A percentile compares a stretch with the other conserved stretches of the same genome.
These are phyloP conservation scores for Bromus sterilis DNA, from an alignment of 176 grass and related monocot species.

Conservation along the genomic window DNA sequence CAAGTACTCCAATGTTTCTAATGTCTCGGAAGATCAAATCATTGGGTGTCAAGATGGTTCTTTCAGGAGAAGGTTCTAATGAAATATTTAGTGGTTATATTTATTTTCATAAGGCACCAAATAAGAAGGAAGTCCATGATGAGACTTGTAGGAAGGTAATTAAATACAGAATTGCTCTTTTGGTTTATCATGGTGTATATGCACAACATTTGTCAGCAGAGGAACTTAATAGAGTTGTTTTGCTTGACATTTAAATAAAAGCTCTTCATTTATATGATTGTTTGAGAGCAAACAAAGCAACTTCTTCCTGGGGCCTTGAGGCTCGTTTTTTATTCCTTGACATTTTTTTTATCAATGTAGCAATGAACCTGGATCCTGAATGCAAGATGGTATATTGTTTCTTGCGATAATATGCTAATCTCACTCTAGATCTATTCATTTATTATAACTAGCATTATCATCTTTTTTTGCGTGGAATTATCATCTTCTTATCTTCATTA, in stretches of 20 bases:
- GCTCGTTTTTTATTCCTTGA: slow-evolving; percentile 95
- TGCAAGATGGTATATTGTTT: slow-evolving; percentile 83
- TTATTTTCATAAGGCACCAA: slow-evolving; percentile 99
- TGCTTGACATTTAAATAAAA: too few species aligned
- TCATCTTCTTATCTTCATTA: neutral
- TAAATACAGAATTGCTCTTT: neutral
- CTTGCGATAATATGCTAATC: too few species aligned
- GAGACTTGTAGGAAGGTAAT: slow-evolving; percentile 90
- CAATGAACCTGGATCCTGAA: slow-evolving; percentile 94
- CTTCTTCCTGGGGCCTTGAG: slow-evolving; percentile 83
- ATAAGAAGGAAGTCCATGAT: slow-evolving; percentile 88
- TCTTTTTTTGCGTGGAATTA: too few species aligned
- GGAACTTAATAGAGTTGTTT: too few species aligned
- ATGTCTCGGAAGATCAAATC: slow-evolving; percentile 97
- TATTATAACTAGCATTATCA: neutral
- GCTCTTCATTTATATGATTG: too few species aligned
- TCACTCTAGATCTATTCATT: too few species aligned
- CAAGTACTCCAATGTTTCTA: too few species aligned
- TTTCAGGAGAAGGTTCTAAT: slow-evolving; percentile 93
- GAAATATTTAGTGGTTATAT: too few species aligned
- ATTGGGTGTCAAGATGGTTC: slow-evolving; percentile 96
- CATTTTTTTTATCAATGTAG: slow-evolving; percentile 91
- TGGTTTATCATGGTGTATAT: too few species aligned
- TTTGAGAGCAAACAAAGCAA: too few species aligned
- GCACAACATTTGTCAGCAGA: too few species aligned